phyloP scores from a whole-genome alignment of 768 basidiomycete genomes.

The Scleroderma citrinum region DNA sequence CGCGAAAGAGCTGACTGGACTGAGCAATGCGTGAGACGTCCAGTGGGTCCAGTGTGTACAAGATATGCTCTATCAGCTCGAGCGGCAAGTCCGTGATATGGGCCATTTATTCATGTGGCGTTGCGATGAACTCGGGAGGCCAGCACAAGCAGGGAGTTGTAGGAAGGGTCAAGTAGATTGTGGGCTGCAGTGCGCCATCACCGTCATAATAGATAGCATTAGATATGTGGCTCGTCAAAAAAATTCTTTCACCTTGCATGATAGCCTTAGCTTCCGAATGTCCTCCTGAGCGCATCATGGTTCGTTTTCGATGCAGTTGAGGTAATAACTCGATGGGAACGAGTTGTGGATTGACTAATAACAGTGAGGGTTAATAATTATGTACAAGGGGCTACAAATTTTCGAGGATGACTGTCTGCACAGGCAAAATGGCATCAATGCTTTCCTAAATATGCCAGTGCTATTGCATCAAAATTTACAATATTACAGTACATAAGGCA shows the following conservation, averaged over 20 bases:
- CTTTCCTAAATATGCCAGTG: too few relatives aligned
- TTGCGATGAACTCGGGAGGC: neutral
- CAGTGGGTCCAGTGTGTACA: conserved; percentile 53
- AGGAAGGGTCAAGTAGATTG: neutral
- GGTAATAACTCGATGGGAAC: neutral
- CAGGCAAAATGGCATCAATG: too few relatives aligned
- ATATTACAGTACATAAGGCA: too few relatives aligned
- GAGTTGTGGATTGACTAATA: too few relatives aligned
- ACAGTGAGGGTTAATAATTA: too few relatives aligned
- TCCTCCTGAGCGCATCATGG: neutral
- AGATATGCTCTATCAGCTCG: conserved; percentile 56
- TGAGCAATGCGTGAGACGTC: conserved; percentile 52
- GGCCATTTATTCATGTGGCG: conserved; percentile 4
- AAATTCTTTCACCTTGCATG: conserved; percentile 2
- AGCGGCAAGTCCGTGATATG: conserved; percentile 40
- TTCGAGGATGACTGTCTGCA: too few relatives aligned
- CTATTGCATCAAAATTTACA: too few relatives aligned
- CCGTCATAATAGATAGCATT: neutral
- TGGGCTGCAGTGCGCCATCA: neutral
- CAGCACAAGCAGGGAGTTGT: neutral
- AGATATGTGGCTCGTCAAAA: neutral
- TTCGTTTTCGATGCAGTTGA: neutral
- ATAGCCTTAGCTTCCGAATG: neutral
- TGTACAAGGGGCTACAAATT: too few relatives aligned
- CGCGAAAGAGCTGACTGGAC: conserved; percentile 38